Evolutionary conservation across 2,329 filamentous ascomycete species (phyloP).

Genomic region (Tolypocladium paradoxum): DNA sequence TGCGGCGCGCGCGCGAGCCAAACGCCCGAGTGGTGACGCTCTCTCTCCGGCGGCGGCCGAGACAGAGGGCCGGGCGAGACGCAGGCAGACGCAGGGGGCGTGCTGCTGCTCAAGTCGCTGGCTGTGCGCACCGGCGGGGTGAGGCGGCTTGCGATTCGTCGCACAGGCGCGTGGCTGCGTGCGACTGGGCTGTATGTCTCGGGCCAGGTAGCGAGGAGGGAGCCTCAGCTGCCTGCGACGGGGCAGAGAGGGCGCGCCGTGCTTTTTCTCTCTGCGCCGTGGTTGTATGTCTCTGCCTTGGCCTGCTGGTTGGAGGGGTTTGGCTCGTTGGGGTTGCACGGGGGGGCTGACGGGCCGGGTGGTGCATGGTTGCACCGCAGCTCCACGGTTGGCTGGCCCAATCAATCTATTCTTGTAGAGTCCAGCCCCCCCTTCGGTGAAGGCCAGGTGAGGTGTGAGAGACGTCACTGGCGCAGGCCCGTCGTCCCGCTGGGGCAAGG

Average conservation of each 20-base stretch:
- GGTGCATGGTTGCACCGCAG: not conserved
- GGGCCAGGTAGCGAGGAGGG: not conserved
- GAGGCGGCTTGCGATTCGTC: slow-evolving; percentile 6
- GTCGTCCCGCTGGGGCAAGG: not conserved
- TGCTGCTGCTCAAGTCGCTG: no score
- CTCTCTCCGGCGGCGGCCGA: not conserved
- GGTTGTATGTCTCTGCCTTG: not conserved
- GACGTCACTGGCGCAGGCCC: not conserved
- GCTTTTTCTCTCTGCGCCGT: not conserved
- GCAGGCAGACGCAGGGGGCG: not conserved
- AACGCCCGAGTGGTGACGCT: slow-evolving; percentile 2
- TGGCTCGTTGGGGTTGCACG: not conserved
- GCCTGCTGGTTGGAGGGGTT: not conserved
- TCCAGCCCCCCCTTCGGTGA: not conserved
- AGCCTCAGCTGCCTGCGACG: not conserved
- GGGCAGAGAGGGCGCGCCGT: not conserved
- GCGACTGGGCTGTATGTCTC: not conserved
- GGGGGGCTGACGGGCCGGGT: not conserved
- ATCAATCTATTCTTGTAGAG: not conserved
- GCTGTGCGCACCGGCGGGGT: no score
- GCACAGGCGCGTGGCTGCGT: slow-evolving; percentile 8
- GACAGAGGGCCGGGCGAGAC: not conserved
- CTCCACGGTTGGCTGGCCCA: not conserved
- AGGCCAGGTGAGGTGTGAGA: not conserved
- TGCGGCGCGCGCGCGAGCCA: not conserved